A percentile compares a stretch with the other conserved stretches of the same genome.
Evolutionary conservation across 2,329 filamentous ascomycete genomes (phyloP).

Genomic region (Paecilomyces sp.): DNA sequence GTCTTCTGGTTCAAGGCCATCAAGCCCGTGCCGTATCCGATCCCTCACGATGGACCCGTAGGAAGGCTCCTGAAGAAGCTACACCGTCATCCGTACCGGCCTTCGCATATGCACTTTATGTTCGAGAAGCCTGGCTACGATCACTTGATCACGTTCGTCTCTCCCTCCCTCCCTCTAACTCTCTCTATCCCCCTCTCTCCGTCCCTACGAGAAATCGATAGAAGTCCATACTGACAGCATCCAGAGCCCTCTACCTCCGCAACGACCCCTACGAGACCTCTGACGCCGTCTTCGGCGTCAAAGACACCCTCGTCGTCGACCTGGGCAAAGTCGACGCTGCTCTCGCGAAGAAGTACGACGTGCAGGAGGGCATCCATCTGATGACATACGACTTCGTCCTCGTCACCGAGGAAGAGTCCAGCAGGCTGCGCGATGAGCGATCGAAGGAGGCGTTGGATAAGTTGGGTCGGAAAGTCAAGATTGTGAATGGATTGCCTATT

Average conservation of each 20-base stretch:
- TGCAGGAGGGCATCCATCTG: conserved; percentile 56
- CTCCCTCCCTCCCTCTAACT: neutral
- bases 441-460: conserved; percentile 61
- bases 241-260: conserved; percentile 66
- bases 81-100: conserved; percentile 69
- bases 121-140: conserved; percentile 74
- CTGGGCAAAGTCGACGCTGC: conserved; percentile 46
- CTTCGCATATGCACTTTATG: conserved; percentile 82
- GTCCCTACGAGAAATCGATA: neutral
- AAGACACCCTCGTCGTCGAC: conserved; percentile 66
- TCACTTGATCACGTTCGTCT: conserved; percentile 69
- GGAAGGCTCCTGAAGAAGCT: conserved; percentile 61
- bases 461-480: conserved; percentile 61
- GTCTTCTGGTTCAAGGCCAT: conserved; percentile 80
- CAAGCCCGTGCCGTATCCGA: conserved; percentile 76
- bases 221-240: neutral
- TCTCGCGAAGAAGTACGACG: conserved; percentile 54
- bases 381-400: conserved; percentile 72
- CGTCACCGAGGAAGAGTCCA: conserved; percentile 63
- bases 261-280: conserved; percentile 75
- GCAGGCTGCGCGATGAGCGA: conserved; percentile 57
- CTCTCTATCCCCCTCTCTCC: neutral
- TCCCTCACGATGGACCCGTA: conserved; percentile 77
- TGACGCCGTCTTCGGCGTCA: conserved; percentile 82
- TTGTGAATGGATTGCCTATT: conserved; percentile 69